These are phyloP conservation scores for Curvularia sp. DNA, from an alignment of 2,329 filamentous ascomycete species.

Conservation along the genomic window DNA sequence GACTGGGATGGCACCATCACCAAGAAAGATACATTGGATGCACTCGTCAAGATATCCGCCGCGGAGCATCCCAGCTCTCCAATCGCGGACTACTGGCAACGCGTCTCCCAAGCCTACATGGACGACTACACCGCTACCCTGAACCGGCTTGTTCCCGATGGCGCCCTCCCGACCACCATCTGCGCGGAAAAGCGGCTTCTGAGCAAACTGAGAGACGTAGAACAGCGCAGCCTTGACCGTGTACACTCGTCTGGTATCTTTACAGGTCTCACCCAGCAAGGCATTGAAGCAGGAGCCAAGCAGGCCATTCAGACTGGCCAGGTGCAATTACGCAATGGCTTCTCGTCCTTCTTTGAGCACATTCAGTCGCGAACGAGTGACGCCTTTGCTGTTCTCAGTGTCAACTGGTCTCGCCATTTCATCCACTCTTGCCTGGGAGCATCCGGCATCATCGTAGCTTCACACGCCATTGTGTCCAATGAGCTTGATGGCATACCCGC, in stretches of 20 bases:
- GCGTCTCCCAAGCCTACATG: slow-evolving; percentile 51
- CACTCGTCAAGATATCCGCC: slow-evolving; percentile 51
- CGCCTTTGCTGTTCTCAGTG: slow-evolving; percentile 51
- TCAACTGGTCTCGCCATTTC: slow-evolving; percentile 57
- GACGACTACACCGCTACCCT: slow-evolving; percentile 49
- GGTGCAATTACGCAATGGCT: slow-evolving; percentile 50
- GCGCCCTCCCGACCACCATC: slow-evolving; percentile 39
- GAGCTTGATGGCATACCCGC: slow-evolving; percentile 31
- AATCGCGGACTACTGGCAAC: slow-evolving; percentile 44
- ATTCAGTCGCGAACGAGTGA: slow-evolving; percentile 19
- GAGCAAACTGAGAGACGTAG: slow-evolving; percentile 46
- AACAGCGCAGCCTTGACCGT: slow-evolving; percentile 51
- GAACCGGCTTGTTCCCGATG: slow-evolving; percentile 33
- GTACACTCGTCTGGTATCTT: slow-evolving; percentile 53
- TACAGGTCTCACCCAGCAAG: slow-evolving; percentile 40
- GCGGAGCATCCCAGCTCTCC: slow-evolving; percentile 32
- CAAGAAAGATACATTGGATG: slow-evolving; percentile 53
- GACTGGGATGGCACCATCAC: slow-evolving; percentile 60
- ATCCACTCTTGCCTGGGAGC: slow-evolving; percentile 44
- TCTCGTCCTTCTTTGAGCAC: slow-evolving; percentile 41
- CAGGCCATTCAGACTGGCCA: slow-evolving; percentile 39
- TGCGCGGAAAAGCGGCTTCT: slow-evolving; percentile 50
- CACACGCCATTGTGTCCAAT: slow-evolving; percentile 26
- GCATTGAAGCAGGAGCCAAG: slow-evolving; percentile 37
- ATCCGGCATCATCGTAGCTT: slow-evolving; percentile 4